A percentile compares a stretch with the other conserved stretches of the same genome.
phyloP scores from a whole-genome alignment of 2,329 filamentous ascomycete species.

The Aspergillus eucalypticola region DNA sequence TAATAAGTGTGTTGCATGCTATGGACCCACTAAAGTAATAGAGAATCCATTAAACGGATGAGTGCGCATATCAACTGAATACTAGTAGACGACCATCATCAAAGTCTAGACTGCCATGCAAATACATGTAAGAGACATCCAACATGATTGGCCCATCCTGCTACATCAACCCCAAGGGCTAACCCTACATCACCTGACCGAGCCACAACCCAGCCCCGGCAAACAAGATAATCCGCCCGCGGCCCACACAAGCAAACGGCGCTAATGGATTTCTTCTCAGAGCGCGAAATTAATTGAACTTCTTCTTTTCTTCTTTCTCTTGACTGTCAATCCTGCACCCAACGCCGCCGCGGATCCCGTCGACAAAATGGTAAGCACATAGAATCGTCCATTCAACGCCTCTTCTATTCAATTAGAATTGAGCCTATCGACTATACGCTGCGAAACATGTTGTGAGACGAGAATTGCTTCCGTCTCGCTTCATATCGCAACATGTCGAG shows the following conservation, averaged over 20 bases:
- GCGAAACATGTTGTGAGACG: conserved; percentile 39
- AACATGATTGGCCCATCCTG: too few species aligned
- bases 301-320: conserved; percentile 20
- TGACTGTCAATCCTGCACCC: conserved; percentile 47
- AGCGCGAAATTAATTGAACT: conserved; percentile 18
- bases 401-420: conserved; percentile 15
- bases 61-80: too few species aligned
- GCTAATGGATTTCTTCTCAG: conserved; percentile 20
- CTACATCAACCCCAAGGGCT: conserved; percentile 6
- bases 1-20: too few species aligned
- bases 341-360: conserved; percentile 52
- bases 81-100: too few species aligned
- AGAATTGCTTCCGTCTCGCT: conserved; percentile 22
- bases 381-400: conserved; percentile 43
- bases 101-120: too few species aligned
- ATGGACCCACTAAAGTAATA: too few species aligned
- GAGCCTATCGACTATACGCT: conserved; percentile 45
- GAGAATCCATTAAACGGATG: too few species aligned
- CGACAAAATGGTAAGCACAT: conserved; percentile 59
- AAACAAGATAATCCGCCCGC: conserved; percentile 27
- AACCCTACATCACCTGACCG: conserved; percentile 22
- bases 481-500: conserved; percentile 28
- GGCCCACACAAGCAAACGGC: conserved; percentile 35
- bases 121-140: too few species aligned
- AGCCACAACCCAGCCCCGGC: conserved; percentile 3